Evolutionary conservation across 768 basidiomycete species (phyloP).

Genomic region (Amanita muscaria): DNA sequence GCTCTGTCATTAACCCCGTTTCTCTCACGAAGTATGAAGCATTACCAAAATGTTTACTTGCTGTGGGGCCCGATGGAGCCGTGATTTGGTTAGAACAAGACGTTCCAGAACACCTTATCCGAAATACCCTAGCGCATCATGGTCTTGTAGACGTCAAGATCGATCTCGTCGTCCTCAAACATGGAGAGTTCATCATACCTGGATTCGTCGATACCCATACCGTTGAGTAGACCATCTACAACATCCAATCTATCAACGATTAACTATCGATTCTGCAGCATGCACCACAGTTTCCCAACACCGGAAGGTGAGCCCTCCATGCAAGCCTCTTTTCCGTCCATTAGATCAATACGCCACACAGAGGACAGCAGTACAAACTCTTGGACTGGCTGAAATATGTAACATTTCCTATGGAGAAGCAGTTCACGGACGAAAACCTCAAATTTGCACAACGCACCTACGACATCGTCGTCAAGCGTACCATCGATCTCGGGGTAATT

Average conservation of each 20-base stretch:
- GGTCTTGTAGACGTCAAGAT: slow-evolving; percentile 39
- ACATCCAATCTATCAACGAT: not conserved
- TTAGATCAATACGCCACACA: slow-evolving; percentile 5
- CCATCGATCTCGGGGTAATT: slow-evolving; percentile 72
- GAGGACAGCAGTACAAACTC: slow-evolving; percentile 80
- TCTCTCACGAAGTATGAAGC: slow-evolving; percentile 34
- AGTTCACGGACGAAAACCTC: slow-evolving; percentile 59
- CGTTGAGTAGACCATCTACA: slow-evolving; percentile 33
- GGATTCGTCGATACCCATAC: slow-evolving; percentile 92
- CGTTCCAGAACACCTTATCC: slow-evolving; percentile 38
- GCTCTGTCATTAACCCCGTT: slow-evolving; percentile 48
- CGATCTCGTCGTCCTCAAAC: slow-evolving; percentile 30
- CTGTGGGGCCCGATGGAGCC: slow-evolving; percentile 35
- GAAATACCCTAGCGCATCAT: slow-evolving; percentile 41
- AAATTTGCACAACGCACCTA: slow-evolving; percentile 67
- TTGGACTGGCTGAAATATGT: slow-evolving; percentile 80
- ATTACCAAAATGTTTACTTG: slow-evolving; percentile 46
- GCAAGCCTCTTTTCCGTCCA: not conserved
- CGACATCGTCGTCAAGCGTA: slow-evolving; percentile 56
- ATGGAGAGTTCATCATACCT: slow-evolving; percentile 70
- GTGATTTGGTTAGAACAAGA: slow-evolving; percentile 69
- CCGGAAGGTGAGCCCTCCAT: slow-evolving; percentile 41
- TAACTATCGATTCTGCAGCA: slow-evolving; percentile 37
- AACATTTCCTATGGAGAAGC: slow-evolving; percentile 84
- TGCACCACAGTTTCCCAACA: slow-evolving; percentile 72